These are phyloP conservation scores for Picea mariana DNA, from an alignment of 83 land plant genomes.

Conservation along the genomic window DNA sequence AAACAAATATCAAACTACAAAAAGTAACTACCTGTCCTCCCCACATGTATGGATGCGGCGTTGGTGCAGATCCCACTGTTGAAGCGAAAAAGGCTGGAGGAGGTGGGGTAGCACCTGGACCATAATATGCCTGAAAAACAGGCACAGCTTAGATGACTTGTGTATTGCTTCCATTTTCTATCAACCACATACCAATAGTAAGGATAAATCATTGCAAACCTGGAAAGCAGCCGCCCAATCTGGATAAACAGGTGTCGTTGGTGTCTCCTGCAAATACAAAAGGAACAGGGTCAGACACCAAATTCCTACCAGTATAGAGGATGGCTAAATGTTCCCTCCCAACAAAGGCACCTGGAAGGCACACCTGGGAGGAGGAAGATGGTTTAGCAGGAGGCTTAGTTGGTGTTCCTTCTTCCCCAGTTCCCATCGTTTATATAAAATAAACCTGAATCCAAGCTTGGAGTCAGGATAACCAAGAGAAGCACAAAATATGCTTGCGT, in stretches of 20 bases:
- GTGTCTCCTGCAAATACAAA: slow-evolving; percentile 21
- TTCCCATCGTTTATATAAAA: slow-evolving; percentile 19
- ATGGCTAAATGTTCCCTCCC: background rate
- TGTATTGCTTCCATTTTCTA: background rate
- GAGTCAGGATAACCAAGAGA: background rate
- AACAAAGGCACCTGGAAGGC: background rate
- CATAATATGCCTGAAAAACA: slow-evolving; percentile 54
- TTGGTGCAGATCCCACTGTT: slow-evolving; percentile 33
- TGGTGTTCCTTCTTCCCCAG: slow-evolving; percentile 45
- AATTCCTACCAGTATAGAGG: background rate
- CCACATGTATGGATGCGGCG: slow-evolving; percentile 72
- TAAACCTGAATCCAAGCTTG: background rate
- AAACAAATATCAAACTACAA: background rate
- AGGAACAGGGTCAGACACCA: background rate
- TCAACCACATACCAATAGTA: background rate
- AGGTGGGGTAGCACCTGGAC: slow-evolving; percentile 43
- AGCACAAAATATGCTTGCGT: background rate
- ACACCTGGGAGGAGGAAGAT: slow-evolving; percentile 14
- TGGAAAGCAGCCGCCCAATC: slow-evolving; percentile 49
- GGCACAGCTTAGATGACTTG: background rate
- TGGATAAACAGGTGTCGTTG: slow-evolving; percentile 23
- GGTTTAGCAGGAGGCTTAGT: slow-evolving; percentile 36
- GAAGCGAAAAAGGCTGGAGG: slow-evolving; percentile 46
- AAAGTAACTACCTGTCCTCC: slow-evolving; percentile 34
- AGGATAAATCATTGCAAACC: slow-evolving; percentile 1